phyloP scores from a whole-genome alignment of 352 stramenopile species.

The Globisporangium okanoganense region DNA sequence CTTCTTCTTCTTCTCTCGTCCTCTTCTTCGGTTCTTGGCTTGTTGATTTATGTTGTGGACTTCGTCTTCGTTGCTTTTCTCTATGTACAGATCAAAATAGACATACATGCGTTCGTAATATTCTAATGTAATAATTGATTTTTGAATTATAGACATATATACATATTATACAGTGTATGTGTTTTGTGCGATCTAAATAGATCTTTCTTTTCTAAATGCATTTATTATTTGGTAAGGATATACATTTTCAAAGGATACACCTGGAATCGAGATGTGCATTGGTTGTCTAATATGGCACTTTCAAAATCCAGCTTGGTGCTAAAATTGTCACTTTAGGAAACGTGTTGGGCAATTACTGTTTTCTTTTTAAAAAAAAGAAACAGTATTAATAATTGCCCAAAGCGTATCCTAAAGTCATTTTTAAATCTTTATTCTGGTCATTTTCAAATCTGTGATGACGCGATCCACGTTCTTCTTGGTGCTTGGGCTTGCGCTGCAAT shows the following conservation, averaged over 20 bases:
- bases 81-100: not conserved
- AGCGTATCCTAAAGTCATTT: too few relatives aligned
- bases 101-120: too few relatives aligned
- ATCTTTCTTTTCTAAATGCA: too few relatives aligned
- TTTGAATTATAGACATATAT: too few relatives aligned
- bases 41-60: not conserved
- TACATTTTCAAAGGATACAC: not conserved
- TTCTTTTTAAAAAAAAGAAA: too few relatives aligned
- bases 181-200: too few relatives aligned
- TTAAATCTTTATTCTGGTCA: not conserved
- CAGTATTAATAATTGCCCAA: too few relatives aligned
- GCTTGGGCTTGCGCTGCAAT: slow-evolving; percentile 4
- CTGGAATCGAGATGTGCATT: too few relatives aligned
- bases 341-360: not conserved
- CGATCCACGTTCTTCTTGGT: not conserved
- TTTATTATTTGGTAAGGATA: not conserved
- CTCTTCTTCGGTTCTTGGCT: not conserved
- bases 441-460: not conserved
- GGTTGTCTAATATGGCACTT: too few relatives aligned
- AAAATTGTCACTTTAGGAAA: not conserved
- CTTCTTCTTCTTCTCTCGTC: not conserved
- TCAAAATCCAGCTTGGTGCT: not conserved
- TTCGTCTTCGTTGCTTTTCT: not conserved
- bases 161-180: too few relatives aligned
- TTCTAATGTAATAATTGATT: too few relatives aligned